These are phyloP conservation scores for Trebouxia sp. DNA, from an alignment of 139 green algal species.

Conservation along the genomic window DNA sequence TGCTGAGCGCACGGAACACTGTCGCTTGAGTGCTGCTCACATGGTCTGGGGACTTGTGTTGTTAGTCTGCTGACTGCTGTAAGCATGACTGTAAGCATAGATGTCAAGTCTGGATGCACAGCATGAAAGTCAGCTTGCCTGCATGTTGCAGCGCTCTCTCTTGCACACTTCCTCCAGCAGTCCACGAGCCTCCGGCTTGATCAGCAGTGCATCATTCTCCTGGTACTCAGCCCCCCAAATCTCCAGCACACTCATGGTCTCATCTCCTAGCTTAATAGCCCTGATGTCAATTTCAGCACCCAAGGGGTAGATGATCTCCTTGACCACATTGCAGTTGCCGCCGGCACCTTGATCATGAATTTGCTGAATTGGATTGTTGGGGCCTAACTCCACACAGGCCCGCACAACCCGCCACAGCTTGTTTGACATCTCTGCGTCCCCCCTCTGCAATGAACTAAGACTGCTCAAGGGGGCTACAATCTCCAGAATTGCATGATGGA, in stretches of 20 bases:
- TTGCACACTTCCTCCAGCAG: conserved; percentile 86
- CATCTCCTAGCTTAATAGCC: conserved; percentile 83
- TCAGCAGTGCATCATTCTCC: conserved; percentile 96
- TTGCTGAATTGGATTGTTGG: conserved; percentile 93
- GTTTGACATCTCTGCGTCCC: conserved; percentile 96
- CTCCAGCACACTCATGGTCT: conserved; percentile 97
- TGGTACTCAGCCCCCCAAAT: conserved; percentile 99
- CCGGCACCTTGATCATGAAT: conserved; percentile 92
- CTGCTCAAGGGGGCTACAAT: background rate
- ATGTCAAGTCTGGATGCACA: background rate
- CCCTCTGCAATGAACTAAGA: conserved; percentile 68
- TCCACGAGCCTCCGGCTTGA: conserved; percentile 72
- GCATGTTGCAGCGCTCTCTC: conserved; percentile 90
- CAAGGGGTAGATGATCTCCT: conserved; percentile 99
- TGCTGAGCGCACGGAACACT: no score
- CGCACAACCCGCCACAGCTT: conserved; percentile 99
- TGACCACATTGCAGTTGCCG: conserved; percentile 99
- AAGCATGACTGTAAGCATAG: no score
- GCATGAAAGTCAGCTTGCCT: conserved; percentile 57
- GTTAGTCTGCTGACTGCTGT: no score
- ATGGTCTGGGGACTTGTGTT: no score
- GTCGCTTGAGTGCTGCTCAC: no score
- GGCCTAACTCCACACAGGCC: conserved; percentile 94
- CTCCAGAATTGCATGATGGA: conserved; percentile 45
- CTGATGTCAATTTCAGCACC: conserved; percentile 95